A percentile compares a stretch with the other conserved stretches of the same genome.
These are phyloP conservation scores for Podospora comata DNA, from an alignment of 495 filamentous ascomycete species.

Conservation along the genomic window DNA sequence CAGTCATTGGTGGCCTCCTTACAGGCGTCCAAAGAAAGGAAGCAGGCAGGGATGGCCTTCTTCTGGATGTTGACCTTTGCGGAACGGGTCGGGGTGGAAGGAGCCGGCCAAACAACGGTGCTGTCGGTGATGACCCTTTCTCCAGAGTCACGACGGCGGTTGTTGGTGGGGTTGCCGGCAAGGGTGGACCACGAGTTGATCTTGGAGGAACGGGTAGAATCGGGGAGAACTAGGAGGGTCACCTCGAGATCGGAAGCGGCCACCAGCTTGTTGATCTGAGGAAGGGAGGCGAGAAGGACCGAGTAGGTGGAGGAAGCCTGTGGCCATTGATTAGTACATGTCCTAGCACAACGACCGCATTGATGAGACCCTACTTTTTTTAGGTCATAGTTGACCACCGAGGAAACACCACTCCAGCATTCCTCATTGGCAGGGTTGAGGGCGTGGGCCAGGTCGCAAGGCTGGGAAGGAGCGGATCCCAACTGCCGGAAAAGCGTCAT, in stretches of 20 bases:
- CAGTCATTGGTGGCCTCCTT: conserved; percentile 63
- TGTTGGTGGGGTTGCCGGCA: conserved; percentile 32
- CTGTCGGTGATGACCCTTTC: conserved; percentile 36
- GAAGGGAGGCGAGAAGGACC: conserved; percentile 33
- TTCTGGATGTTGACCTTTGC: conserved; percentile 13
- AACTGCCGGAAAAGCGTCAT: conserved; percentile 31
- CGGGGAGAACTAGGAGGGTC: conserved; percentile 46
- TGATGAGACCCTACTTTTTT: conserved; percentile 33
- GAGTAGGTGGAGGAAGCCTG: conserved; percentile 34
- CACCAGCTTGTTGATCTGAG: conserved; percentile 35
- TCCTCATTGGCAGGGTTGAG: conserved; percentile 41
- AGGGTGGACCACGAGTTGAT: conserved; percentile 31
- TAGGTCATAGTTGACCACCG: conserved; percentile 44
- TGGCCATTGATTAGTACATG: neutral
- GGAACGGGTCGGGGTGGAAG: conserved; percentile 24
- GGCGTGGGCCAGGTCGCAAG: conserved; percentile 39
- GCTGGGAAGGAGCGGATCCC: conserved; percentile 20
- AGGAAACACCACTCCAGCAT: conserved; percentile 47
- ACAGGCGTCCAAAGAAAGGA: conserved; percentile 60
- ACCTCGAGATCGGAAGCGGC: conserved; percentile 42
- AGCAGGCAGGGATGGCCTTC: conserved; percentile 56
- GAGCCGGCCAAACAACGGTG: conserved; percentile 13
- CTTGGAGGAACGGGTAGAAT: conserved; percentile 36
- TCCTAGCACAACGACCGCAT: neutral
- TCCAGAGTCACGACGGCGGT: conserved; percentile 34